These are phyloP conservation scores for Tinospora cordifolia DNA, from an alignment of 164 flowering plant species.

Conservation along the genomic window DNA sequence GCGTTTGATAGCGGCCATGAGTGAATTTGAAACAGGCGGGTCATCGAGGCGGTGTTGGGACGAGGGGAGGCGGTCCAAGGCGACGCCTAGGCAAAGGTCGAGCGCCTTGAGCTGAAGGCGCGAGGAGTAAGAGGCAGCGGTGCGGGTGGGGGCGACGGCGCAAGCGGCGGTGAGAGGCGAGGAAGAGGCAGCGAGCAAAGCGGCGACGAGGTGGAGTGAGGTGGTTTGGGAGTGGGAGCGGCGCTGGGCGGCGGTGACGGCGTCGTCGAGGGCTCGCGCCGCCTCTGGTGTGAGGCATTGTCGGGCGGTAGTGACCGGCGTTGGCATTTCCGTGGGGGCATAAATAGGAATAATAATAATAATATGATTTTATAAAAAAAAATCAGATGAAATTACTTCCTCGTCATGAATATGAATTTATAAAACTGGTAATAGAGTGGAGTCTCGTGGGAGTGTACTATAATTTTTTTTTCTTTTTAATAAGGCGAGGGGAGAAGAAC, in stretches of 20 bases:
- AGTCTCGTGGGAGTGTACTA: too few species aligned
- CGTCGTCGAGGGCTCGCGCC: conserved; percentile 65
- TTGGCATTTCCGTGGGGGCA: conserved; percentile 61
- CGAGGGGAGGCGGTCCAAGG: conserved; percentile 57
- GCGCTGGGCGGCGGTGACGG: conserved; percentile 56
- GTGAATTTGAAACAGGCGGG: conserved; percentile 55
- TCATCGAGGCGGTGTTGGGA: conserved; percentile 13
- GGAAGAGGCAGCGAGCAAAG: conserved; percentile 45
- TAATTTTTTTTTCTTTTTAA: too few species aligned
- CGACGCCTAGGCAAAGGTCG: conserved; percentile 61
- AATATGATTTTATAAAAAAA: too few species aligned
- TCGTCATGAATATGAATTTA: too few species aligned
- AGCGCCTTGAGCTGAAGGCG: conserved; percentile 65
- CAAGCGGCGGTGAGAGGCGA: conserved; percentile 67
- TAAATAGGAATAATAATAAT: not conserved
- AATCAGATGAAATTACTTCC: too few species aligned
- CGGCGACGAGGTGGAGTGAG: conserved; percentile 64
- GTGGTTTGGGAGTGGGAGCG: conserved; percentile 75
- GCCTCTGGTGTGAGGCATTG: conserved; percentile 75
- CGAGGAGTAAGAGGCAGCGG: conserved; percentile 39
- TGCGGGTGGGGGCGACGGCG: conserved; percentile 40
- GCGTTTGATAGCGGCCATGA: conserved; percentile 86
- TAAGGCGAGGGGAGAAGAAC: not conserved
- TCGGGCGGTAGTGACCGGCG: conserved; percentile 66
- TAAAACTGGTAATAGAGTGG: too few species aligned